Conservation (phyloP, 306 rosid genomes). For the Prunus mume region DNA sequence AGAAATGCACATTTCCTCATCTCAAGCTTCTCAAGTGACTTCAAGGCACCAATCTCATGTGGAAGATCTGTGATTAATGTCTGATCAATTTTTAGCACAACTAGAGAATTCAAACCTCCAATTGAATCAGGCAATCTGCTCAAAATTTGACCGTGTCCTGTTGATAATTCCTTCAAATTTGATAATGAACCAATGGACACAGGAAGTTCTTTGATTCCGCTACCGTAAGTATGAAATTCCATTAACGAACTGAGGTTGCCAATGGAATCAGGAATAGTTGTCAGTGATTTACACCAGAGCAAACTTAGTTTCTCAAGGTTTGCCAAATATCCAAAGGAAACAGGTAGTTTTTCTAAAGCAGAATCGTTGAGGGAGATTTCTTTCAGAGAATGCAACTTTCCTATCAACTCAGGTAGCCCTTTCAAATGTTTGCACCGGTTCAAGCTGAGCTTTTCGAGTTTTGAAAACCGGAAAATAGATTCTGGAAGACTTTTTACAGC, state of each 20-base stretch:
- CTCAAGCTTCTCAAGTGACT: constrained; percentile 43
- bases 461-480: constrained; percentile 40
- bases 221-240: constrained; percentile 14
- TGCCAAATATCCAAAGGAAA: constrained; percentile 44
- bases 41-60: constrained; percentile 50
- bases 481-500: constrained; percentile 44
- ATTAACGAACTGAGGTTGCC: constrained; percentile 36
- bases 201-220: constrained; percentile 50
- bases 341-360: constrained; percentile 47
- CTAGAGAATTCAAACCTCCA: constrained; percentile 32
- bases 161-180: constrained; percentile 31
- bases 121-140: constrained; percentile 42
- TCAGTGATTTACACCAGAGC: constrained; percentile 43
- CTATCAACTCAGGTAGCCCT: constrained; percentile 47
- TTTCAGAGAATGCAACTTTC: constrained; percentile 44
- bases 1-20: constrained; percentile 48
- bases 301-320: constrained; percentile 56
- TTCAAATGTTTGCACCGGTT: constrained; percentile 33
- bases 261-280: constrained; percentile 45
- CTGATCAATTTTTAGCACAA: constrained; percentile 44
- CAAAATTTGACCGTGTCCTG: constrained; percentile 33
- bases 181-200: constrained; percentile 46
- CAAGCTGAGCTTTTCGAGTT: constrained; percentile 46
- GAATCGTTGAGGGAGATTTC: constrained; percentile 39
- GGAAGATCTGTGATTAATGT: constrained; percentile 52